Evolutionary conservation across 345 rosid species (phyloP).

Genomic region (Brassica incana): DNA sequence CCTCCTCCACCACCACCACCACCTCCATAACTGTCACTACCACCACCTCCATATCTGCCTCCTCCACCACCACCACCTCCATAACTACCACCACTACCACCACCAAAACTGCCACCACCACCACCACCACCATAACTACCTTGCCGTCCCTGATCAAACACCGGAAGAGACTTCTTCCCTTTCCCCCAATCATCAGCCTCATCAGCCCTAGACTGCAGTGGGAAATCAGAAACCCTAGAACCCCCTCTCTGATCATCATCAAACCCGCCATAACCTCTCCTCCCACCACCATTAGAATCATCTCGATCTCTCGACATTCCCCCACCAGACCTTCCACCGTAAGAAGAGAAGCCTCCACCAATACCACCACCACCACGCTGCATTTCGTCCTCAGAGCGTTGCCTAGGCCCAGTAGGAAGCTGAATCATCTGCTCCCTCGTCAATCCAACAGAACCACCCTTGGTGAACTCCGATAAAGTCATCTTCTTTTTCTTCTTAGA

Average conservation of each 20-base stretch:
- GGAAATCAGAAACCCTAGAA: slow-evolving; percentile 80
- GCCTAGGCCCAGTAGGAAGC: slow-evolving; percentile 94
- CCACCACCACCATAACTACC: slow-evolving; percentile 59
- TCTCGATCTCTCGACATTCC: slow-evolving; percentile 50
- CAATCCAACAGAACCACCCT: slow-evolving; percentile 44
- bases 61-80: slow-evolving; percentile 47
- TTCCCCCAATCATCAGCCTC: slow-evolving; percentile 88
- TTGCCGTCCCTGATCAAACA: slow-evolving; percentile 58
- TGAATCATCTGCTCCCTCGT: slow-evolving; percentile 77
- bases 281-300: slow-evolving; percentile 47
- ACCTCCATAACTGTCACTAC: slow-evolving; percentile 25
- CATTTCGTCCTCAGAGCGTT: slow-evolving; percentile 88
- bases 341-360: slow-evolving; percentile 80
- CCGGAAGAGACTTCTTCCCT: slow-evolving; percentile 57
- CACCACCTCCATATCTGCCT: slow-evolving; percentile 34
- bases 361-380: slow-evolving; percentile 49
- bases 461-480: slow-evolving; percentile 64
- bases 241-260: slow-evolving; percentile 77
- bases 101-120: slow-evolving; percentile 45
- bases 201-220: slow-evolving; percentile 86
- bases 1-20: slow-evolving; percentile 51
- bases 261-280: slow-evolving; percentile 73
- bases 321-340: slow-evolving; percentile 48
- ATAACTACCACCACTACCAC: background rate
- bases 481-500: slow-evolving; percentile 86